A percentile compares a stretch with the other conserved stretches of the same genome.
phyloP scores from a whole-genome alignment of 202 grass and related monocot species.

The Panicum hallii region DNA sequence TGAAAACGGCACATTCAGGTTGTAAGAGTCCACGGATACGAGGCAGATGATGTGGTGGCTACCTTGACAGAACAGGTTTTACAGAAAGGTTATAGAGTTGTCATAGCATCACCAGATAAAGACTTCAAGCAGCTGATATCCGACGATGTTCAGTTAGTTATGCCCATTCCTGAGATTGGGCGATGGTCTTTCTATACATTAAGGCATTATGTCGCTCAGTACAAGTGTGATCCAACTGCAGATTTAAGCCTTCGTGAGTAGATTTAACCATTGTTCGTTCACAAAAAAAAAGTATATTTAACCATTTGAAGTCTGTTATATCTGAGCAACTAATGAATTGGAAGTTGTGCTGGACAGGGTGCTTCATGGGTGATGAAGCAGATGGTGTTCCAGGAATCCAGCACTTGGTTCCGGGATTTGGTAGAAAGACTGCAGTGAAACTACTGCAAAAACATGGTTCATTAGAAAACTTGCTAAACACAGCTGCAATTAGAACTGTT shows the following conservation, averaged over 20 bases:
- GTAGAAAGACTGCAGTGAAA: slow-evolving; percentile 86
- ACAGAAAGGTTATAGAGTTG: slow-evolving; percentile 63
- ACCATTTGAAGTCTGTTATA: neutral
- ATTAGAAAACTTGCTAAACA: slow-evolving; percentile 80
- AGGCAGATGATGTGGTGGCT: slow-evolving; percentile 88
- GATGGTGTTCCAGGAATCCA: slow-evolving; percentile 96
- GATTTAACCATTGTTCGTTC: neutral
- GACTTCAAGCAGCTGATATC: slow-evolving; percentile 98
- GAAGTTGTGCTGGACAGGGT: slow-evolving; percentile 53
- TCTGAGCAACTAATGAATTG: slow-evolving; percentile 22
- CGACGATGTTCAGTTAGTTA: slow-evolving; percentile 82
- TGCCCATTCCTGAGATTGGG: slow-evolving; percentile 82
- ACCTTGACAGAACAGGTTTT: slow-evolving; percentile 74
- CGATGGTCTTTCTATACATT: slow-evolving; percentile 90
- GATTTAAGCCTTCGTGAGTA: slow-evolving; percentile 96
- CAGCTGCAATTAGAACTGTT: slow-evolving; percentile 74
- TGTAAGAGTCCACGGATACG: slow-evolving; percentile 77
- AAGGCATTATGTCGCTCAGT: slow-evolving; percentile 85
- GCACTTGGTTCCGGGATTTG: slow-evolving; percentile 76
- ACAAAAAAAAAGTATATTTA: neutral
- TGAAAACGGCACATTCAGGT: slow-evolving; percentile 57
- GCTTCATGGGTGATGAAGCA: slow-evolving; percentile 89
- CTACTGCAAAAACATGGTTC: slow-evolving; percentile 88
- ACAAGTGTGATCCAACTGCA: slow-evolving; percentile 77
- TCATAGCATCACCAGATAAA: slow-evolving; percentile 86